A percentile compares a stretch with the other conserved stretches of the same genome.
Evolutionary conservation across 306 rosid species (phyloP).

Genomic region (Prunus dulcis): DNA sequence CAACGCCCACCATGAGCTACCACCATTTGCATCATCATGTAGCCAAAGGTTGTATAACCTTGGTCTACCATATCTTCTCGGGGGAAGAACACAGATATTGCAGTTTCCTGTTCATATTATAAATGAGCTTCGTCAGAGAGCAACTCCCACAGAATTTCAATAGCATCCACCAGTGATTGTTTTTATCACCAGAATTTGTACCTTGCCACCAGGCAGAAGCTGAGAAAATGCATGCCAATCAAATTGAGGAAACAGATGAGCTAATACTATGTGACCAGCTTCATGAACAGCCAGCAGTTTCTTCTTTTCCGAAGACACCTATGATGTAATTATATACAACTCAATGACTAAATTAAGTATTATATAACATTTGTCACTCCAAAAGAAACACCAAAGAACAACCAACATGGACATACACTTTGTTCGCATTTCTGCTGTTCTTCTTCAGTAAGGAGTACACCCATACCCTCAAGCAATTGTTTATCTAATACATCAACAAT

Average conservation of each 20-base stretch:
- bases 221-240: constrained; percentile 99
- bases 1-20: constrained; percentile 98
- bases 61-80: constrained; percentile 95
- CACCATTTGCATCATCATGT: constrained; percentile 94
- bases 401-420: constrained; percentile 47
- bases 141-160: constrained; percentile 4
- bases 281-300: constrained; percentile 95
- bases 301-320: constrained; percentile 81
- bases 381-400: constrained; percentile 7
- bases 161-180: constrained; percentile 7
- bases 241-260: constrained; percentile 92
- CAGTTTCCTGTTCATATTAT: constrained; percentile 70
- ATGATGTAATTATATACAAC: constrained; percentile 9
- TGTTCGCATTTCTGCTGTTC: constrained; percentile 91
- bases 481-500: constrained; percentile 87
- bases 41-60: constrained; percentile 95
- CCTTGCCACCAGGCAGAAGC: constrained; percentile 99
- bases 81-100: constrained; percentile 86
- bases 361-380: constrained; percentile 4
- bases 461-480: constrained; percentile 98
- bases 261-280: constrained; percentile 91
- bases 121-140: constrained; percentile 23
- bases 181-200: constrained; percentile 32
- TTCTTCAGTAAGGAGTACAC: constrained; percentile 96
- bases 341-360: constrained; percentile 7